Percentiles rank a stretch among this genome's conserved stretches.
phyloP scores from a whole-genome alignment of 1,284 basidiomycete species.

The Ceratobasidium sp. region DNA sequence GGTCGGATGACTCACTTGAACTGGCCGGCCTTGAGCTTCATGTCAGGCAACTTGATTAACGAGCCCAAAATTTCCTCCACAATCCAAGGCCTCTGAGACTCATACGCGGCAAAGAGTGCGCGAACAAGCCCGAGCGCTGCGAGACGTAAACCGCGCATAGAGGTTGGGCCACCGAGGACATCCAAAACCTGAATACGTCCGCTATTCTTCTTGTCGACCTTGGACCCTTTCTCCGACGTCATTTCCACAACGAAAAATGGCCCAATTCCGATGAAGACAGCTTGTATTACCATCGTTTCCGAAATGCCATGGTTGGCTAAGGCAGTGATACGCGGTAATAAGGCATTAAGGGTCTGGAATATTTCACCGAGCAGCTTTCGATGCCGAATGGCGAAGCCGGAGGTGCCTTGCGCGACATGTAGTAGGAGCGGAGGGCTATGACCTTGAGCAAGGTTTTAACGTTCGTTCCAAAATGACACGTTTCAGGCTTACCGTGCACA shows the following conservation, averaged over 20 bases:
- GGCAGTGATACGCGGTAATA: conserved; percentile 70
- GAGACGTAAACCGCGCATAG: conserved; percentile 78
- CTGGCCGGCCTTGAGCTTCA: conserved; percentile 83
- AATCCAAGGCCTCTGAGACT: conserved; percentile 91
- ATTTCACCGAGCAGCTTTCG: conserved; percentile 66
- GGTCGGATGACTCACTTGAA: conserved; percentile 65
- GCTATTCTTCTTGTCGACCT: conserved; percentile 58
- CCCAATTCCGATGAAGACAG: conserved; percentile 87
- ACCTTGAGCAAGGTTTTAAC: conserved; percentile 32
- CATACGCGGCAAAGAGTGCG: conserved; percentile 86
- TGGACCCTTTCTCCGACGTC: conserved; percentile 52
- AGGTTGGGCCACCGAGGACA: conserved; percentile 56
- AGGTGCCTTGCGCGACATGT: conserved; percentile 58
- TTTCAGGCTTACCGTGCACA: conserved; percentile 48
- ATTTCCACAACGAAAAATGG: conserved; percentile 87
- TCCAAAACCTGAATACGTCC: conserved; percentile 67
- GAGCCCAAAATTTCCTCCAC: conserved; percentile 92
- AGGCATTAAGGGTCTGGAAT: conserved; percentile 69
- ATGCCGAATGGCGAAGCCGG: conserved; percentile 54
- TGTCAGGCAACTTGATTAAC: conserved; percentile 85
- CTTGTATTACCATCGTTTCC: conserved; percentile 85
- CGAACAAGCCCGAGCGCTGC: conserved; percentile 83
- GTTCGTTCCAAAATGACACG: neutral
- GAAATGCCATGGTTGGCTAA: conserved; percentile 76
- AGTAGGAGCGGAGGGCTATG: conserved; percentile 59